phyloP scores from a whole-genome alignment of 805 yeast species.

The Schizosaccharomyces lindneri region DNA sequence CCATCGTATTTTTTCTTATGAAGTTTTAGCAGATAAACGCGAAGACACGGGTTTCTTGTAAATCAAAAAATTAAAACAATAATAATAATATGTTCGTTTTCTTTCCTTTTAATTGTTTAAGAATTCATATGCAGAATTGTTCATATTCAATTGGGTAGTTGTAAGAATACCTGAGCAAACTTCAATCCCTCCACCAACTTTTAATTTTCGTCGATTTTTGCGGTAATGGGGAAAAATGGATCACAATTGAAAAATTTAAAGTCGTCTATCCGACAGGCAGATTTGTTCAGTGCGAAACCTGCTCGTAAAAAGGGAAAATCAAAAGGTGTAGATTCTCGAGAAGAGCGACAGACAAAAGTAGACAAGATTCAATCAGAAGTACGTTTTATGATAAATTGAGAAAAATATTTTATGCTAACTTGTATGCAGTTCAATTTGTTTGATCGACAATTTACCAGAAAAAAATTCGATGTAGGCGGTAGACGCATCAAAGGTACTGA shows the following conservation, averaged over 20 bases:
- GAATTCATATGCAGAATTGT: too few relatives aligned
- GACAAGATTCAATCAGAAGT: neutral
- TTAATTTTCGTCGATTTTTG: neutral
- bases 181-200: neutral
- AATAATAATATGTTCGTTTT: too few relatives aligned
- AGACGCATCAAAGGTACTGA: constrained; percentile 23
- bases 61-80: too few relatives aligned
- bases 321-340: neutral
- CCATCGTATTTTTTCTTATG: too few relatives aligned
- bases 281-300: neutral
- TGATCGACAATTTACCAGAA: constrained; percentile 46
- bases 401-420: neutral
- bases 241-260: neutral
- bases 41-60: too few relatives aligned
- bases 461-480: constrained; percentile 28
- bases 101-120: too few relatives aligned
- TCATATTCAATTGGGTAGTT: too few relatives aligned
- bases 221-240: neutral
- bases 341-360: neutral
- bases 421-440: constrained; percentile 56
- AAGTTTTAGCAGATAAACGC: too few relatives aligned
- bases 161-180: too few relatives aligned
- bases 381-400: neutral
- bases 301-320: neutral
- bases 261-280: neutral